phyloP scores from a whole-genome alignment of 2,329 filamentous ascomycete genomes.

The Cladosporium colombiae region DNA sequence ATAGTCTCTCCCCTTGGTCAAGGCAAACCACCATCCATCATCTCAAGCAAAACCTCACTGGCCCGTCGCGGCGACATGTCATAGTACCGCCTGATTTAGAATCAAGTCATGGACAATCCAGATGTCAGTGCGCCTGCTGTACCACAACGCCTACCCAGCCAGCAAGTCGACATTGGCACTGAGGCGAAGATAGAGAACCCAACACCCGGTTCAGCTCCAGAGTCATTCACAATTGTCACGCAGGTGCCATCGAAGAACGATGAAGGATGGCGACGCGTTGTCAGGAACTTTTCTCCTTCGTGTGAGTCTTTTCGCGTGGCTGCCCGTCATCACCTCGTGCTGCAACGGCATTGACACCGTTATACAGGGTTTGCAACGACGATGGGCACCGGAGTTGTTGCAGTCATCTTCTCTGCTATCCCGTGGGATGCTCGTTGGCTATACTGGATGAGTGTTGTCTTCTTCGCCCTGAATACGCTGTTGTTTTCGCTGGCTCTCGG shows the following conservation, averaged over 20 bases:
- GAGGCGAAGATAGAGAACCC: neutral
- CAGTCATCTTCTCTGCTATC: slow-evolving; percentile 62
- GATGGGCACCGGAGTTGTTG: slow-evolving; percentile 69
- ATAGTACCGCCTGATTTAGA: neutral
- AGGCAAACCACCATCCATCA: neutral
- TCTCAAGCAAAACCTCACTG: neutral
- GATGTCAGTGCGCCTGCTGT: neutral
- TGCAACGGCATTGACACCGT: neutral
- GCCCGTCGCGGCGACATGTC: neutral
- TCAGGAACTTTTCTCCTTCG: slow-evolving; percentile 34
- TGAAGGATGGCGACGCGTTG: slow-evolving; percentile 32
- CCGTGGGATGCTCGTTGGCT: slow-evolving; percentile 62
- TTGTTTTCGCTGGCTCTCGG: slow-evolving; percentile 57
- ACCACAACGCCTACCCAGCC: neutral
- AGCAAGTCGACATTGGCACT: neutral
- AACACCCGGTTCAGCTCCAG: too few species aligned
- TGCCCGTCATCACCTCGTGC: neutral
- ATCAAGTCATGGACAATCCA: neutral
- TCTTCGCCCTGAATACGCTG: slow-evolving; percentile 62
- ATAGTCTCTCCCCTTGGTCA: neutral
- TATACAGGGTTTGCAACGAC: slow-evolving; percentile 32
- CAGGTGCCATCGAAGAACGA: slow-evolving; percentile 17
- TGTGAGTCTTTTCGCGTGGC: slow-evolving; percentile 13
- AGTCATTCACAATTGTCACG: neutral
- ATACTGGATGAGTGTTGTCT: slow-evolving; percentile 60